phyloP scores from a whole-genome alignment of 2,329 filamentous ascomycete genomes.

The Fonsecaea pugnacius region DNA sequence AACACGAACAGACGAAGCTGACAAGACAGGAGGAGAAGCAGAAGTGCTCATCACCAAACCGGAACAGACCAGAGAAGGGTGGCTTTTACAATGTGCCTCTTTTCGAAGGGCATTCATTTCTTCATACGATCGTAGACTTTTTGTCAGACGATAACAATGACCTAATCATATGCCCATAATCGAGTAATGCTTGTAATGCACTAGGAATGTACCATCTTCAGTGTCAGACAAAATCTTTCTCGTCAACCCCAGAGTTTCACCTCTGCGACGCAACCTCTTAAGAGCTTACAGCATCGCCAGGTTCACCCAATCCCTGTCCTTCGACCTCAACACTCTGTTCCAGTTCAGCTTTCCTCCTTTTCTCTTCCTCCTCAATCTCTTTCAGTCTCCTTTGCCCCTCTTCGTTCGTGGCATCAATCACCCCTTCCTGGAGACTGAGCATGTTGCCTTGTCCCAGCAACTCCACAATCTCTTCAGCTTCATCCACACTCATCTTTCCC shows the following conservation, averaged over 20 bases:
- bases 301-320: slow-evolving; percentile 22
- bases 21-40: background rate
- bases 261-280: slow-evolving; percentile 1
- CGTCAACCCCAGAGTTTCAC: background rate
- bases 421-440: slow-evolving; percentile 85
- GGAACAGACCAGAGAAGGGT: background rate
- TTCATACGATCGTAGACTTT: background rate
- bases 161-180: background rate
- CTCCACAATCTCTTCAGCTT: slow-evolving; percentile 82
- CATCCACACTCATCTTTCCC: slow-evolving; percentile 83
- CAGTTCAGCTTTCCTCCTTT: slow-evolving; percentile 37
- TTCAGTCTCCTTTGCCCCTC: slow-evolving; percentile 78
- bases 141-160: background rate
- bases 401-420: slow-evolving; percentile 93
- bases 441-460: slow-evolving; percentile 83
- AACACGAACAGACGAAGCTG: background rate
- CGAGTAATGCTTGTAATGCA: background rate
- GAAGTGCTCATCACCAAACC: background rate
- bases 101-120: background rate
- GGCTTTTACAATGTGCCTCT: background rate
- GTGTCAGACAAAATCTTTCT: background rate
- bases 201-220: background rate
- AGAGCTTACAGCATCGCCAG: slow-evolving; percentile 33
- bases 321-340: slow-evolving; percentile 12
- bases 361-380: slow-evolving; percentile 69